Evolutionary conservation across 192 early-diverging fungal species (phyloP).

Genomic region (Diversispora eburnea): DNA sequence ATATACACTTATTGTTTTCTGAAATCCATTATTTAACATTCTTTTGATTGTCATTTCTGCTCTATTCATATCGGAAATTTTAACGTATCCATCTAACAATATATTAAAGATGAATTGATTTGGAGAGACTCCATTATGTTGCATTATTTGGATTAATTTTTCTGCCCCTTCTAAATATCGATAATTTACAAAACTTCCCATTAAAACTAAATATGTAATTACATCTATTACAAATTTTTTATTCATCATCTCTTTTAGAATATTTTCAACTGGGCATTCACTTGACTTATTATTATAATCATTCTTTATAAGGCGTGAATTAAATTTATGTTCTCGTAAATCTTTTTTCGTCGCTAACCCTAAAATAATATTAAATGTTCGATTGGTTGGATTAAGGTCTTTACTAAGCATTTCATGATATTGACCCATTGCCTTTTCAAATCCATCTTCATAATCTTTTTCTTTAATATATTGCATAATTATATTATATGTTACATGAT

Average conservation of each 20-base stretch:
- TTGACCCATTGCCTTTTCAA: conserved; percentile 16
- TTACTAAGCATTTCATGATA: conserved; percentile 19
- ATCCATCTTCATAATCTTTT: conserved; percentile 8
- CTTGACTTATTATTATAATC: not conserved
- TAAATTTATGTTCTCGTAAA: not conserved
- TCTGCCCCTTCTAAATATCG: conserved; percentile 15
- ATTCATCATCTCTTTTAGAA: conserved; percentile 12
- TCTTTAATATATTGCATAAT: conserved; percentile 21
- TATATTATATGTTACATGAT: conserved; percentile 24
- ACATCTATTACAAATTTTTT: conserved; percentile 8
- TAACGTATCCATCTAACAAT: conserved; percentile 17
- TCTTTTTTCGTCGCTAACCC: not conserved
- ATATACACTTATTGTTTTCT: conserved; percentile 12
- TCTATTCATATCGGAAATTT: conserved; percentile 6
- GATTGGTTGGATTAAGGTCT: conserved; percentile 9
- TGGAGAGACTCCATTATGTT: not conserved
- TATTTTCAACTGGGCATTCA: not conserved
- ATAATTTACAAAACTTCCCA: conserved; percentile 14
- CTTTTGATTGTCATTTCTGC: not conserved
- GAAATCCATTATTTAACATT: conserved; percentile 4
- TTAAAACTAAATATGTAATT: conserved; percentile 19
- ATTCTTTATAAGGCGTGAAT: not conserved
- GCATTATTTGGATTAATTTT: conserved; percentile 19
- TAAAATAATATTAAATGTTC: conserved; percentile 21
- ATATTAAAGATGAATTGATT: conserved; percentile 22